A percentile compares a stretch with the other conserved stretches of the same genome.
These are phyloP conservation scores for Peronospora destructor DNA, from an alignment of 352 stramenopile species.

Conservation along the genomic window DNA sequence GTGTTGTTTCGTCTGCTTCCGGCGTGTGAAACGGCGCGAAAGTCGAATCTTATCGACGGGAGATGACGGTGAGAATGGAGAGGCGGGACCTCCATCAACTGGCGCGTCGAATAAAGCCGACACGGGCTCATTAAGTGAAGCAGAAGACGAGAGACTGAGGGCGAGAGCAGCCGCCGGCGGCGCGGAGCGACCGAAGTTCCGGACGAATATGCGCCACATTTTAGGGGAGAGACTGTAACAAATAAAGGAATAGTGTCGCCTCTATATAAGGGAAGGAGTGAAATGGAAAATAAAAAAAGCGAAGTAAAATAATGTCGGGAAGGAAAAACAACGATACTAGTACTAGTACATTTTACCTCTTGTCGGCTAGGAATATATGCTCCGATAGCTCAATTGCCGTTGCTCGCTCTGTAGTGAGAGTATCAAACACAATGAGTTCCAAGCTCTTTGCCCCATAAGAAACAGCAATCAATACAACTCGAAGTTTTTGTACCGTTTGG, in stretches of 20 bases:
- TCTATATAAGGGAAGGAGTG: too few relatives aligned
- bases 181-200: background rate
- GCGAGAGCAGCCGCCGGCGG: constrained; percentile 6
- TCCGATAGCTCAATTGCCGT: constrained; percentile 51
- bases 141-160: background rate
- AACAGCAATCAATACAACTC: too few relatives aligned
- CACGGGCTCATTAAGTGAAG: constrained; percentile 13
- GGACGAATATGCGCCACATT: constrained; percentile 16
- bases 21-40: constrained; percentile 54
- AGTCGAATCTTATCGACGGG: constrained; percentile 17
- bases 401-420: constrained; percentile 61
- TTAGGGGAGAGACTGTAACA: background rate
- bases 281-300: too few relatives aligned
- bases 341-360: too few relatives aligned
- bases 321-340: too few relatives aligned
- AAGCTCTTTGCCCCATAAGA: too few relatives aligned
- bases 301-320: too few relatives aligned
- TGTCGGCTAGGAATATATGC: constrained; percentile 48
- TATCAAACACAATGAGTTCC: too few relatives aligned
- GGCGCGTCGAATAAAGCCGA: background rate
- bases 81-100: background rate
- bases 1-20: constrained; percentile 73
- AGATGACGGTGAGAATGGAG: background rate
- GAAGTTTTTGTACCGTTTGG: constrained; percentile 53
- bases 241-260: too few relatives aligned